A percentile compares a stretch with the other conserved stretches of the same genome.
phyloP scores from a whole-genome alignment of 1,139 yeast genomes.

The Lodderomyces jiufengensis region DNA sequence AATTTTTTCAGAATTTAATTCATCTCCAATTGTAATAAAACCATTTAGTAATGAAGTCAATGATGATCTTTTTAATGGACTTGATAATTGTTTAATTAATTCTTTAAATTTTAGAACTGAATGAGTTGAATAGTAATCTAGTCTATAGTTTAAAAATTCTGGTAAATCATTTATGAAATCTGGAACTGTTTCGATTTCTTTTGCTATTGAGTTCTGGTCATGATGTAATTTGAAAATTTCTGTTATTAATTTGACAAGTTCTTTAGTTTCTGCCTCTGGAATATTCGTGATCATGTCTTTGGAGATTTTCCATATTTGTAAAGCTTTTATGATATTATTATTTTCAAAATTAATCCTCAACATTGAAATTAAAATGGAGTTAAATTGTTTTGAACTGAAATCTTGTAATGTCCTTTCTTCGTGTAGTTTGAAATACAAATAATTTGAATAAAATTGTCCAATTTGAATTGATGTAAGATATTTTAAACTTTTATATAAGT shows the following conservation, averaged over 20 bases:
- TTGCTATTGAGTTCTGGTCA: not conserved
- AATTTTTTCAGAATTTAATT: conserved; percentile 28
- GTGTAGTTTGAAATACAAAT: conserved; percentile 3
- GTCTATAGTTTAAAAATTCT: conserved; percentile 13
- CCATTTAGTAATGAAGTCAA: conserved; percentile 33
- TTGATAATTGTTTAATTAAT: conserved; percentile 19
- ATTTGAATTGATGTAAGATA: conserved; percentile 7
- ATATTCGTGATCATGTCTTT: not conserved
- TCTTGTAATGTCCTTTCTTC: not conserved
- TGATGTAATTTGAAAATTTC: conserved; percentile 2
- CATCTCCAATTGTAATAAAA: conserved; percentile 26
- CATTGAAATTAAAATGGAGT: conserved; percentile 1
- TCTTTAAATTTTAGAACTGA: conserved; percentile 15
- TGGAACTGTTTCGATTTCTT: conserved; percentile 1
- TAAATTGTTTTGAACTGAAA: not conserved
- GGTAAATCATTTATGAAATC: not conserved
- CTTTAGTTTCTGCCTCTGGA: not conserved
- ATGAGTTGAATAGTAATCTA: conserved; percentile 15
- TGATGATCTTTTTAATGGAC: conserved; percentile 32
- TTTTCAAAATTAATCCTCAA: conserved; percentile 8
- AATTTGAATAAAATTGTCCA: conserved; percentile 12
- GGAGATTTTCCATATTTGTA: conserved; percentile 4
- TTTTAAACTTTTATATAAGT: conserved; percentile 4
- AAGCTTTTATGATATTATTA: conserved; percentile 5
- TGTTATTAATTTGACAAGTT: not conserved